Evolutionary conservation across 2,329 filamentous ascomycete species (phyloP).

Genomic region (Botrytis paeoniae): DNA sequence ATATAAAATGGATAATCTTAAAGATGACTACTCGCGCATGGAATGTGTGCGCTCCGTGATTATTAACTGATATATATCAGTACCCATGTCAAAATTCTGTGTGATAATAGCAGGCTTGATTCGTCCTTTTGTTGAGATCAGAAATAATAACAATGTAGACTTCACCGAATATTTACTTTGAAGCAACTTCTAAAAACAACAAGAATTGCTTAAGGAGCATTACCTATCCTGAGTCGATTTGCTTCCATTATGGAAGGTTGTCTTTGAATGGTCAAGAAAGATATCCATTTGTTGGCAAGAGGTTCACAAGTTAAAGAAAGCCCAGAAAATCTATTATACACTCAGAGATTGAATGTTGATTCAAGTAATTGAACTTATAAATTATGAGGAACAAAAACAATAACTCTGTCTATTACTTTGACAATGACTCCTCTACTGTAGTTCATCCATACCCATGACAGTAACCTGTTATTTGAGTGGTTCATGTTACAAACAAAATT

Average conservation of each 20-base stretch:
- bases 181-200: neutral
- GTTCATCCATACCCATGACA: neutral
- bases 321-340: neutral
- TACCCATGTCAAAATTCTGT: too few species aligned
- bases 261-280: neutral
- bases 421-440: neutral
- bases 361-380: neutral
- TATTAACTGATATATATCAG: too few species aligned
- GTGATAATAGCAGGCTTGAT: neutral
- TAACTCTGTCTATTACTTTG: neutral
- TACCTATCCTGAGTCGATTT: neutral
- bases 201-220: neutral
- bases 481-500: neutral
- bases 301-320: neutral
- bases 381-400: neutral
- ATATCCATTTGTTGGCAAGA: neutral
- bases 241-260: neutral
- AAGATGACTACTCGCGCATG: neutral
- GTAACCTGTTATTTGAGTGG: neutral
- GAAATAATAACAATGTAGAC: neutral
- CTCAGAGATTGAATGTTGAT: neutral
- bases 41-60: neutral
- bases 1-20: neutral
- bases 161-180: neutral
- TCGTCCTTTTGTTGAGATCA: neutral